These are phyloP conservation scores for Lichenothelia convexa DNA, from an alignment of 495 filamentous ascomycete species.

Conservation along the genomic window DNA sequence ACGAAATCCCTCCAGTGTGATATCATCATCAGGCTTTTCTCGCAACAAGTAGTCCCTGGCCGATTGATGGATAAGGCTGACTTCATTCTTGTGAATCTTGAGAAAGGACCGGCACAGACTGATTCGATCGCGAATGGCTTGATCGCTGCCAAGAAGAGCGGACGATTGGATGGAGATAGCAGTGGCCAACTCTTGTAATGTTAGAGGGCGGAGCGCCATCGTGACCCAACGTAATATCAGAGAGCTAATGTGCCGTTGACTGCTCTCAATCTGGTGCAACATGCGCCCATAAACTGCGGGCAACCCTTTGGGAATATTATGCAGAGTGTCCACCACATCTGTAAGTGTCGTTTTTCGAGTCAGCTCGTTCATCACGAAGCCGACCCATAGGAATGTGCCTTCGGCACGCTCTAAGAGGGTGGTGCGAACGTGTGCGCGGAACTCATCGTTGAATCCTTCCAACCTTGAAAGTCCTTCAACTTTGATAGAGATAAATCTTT, in stretches of 20 bases:
- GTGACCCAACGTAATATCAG: constrained; percentile 20
- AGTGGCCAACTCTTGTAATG: constrained; percentile 13
- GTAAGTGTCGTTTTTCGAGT: constrained; percentile 6
- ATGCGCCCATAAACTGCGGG: constrained; percentile 21
- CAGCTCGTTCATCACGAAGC: constrained; percentile 25
- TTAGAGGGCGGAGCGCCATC: constrained; percentile 17
- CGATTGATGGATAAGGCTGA: constrained; percentile 21
- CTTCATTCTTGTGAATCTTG: constrained; percentile 12
- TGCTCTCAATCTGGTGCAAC: constrained; percentile 16
- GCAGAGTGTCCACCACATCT: constrained; percentile 13
- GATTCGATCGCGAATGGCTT: constrained; percentile 11
- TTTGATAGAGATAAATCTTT: constrained; percentile 21
- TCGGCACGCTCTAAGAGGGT: constrained; percentile 20
- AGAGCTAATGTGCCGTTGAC: constrained; percentile 9
- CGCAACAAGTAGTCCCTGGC: constrained; percentile 20
- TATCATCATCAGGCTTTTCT: constrained; percentile 4
- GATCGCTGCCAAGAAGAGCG: constrained; percentile 1
- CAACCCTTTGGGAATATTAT: constrained; percentile 16
- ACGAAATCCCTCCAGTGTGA: constrained; percentile 10
- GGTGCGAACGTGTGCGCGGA: constrained; percentile 14
- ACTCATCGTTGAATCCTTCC: constrained; percentile 8
- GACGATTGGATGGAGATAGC: constrained; percentile 3
- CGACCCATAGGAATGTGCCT: constrained; percentile 31
- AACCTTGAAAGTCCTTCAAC: constrained; percentile 20
- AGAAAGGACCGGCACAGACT: constrained; percentile 13